Evolutionary conservation across 2,329 filamentous ascomycete species (phyloP), one percentile per base, ranked within the genome.

Genomic region (Xylariaceae sp.): DNA sequence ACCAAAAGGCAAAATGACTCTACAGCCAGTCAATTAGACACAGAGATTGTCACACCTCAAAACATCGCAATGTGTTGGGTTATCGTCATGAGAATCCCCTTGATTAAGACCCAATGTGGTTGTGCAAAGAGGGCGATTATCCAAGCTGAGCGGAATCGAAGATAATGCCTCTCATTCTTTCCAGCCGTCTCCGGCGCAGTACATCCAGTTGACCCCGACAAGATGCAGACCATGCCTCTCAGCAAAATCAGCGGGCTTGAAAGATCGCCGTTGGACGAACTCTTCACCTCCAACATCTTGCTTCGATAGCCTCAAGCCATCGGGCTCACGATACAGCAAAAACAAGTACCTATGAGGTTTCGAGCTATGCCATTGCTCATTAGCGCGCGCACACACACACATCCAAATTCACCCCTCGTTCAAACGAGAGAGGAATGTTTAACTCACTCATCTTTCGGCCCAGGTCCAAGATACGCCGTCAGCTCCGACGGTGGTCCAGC

Each of bases 301-400:
- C 47, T 78, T 76, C 11, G 62, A 60, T 2, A 79, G 62, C 1
- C 63, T 58, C 5, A 77, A 61, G 4, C 63, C 68, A 2, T 65
- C 53, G 0, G 77, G 76, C 60, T 80, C 76, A 3, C 75, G 68
- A 63, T 75, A 80, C 11, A 80, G 68, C 1, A 80, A 68, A 59
- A 80, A 79, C 3, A 80, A 61, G 58, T 81, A 79, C 7, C 78
- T 71, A 47, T 80, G 78, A n/a, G 78, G 78, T 58, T 76, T 74
- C 1, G 78, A 80, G n/a, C 78, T 80, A 28, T 29, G 53, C 7
- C 6, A 40, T 16, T 34, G 70, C 76, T 19, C 24, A 60, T 57
- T 11, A 64, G 29, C 36, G 36, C 16, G 7, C 21, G 36, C 24
- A 21, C 2, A 14, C 2, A 11, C n/a, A 24, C 16, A 3, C 11